Evolutionary conservation across 129 eudicot genomes (phyloP).

Genomic region (Deinandra increscens): DNA sequence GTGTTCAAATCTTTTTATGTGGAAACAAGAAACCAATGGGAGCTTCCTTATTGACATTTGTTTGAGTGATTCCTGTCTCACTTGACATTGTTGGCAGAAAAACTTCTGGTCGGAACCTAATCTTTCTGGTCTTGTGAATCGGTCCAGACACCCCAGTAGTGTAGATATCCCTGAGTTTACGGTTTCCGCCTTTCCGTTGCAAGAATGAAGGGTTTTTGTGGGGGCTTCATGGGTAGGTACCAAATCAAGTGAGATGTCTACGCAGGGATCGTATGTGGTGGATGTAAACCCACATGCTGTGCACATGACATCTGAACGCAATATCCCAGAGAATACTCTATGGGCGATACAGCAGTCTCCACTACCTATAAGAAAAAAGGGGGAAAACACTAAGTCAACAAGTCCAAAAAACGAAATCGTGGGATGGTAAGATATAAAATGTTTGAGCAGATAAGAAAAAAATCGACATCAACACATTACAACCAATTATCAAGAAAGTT

Average conservation of each 20-base stretch:
- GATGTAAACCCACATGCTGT: conserved; percentile 87
- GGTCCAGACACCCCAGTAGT: conserved; percentile 75
- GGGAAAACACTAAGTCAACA: not conserved
- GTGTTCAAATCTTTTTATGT: conserved; percentile 88
- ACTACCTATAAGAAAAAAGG: conserved; percentile 43
- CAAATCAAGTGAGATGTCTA: conserved; percentile 90
- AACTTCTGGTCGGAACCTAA: conserved; percentile 91
- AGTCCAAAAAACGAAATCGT: not conserved
- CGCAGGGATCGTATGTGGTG: conserved; percentile 83
- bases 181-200: conserved; percentile 39
- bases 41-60: conserved; percentile 92
- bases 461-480: not conserved
- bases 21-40: conserved; percentile 82
- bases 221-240: conserved; percentile 47
- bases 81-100: conserved; percentile 81
- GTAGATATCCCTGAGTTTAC: conserved; percentile 41
- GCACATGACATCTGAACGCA: conserved; percentile 93
- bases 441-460: conserved; percentile 14
- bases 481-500: conserved; percentile 15
- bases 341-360: conserved; percentile 96
- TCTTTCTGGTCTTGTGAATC: conserved; percentile 79
- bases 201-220: conserved; percentile 34
- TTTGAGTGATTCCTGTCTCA: conserved; percentile 82
- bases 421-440: not conserved
- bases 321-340: conserved; percentile 82